Conservation (phyloP, 345 rosid species). For the Moricandia moricandioides region DNA sequence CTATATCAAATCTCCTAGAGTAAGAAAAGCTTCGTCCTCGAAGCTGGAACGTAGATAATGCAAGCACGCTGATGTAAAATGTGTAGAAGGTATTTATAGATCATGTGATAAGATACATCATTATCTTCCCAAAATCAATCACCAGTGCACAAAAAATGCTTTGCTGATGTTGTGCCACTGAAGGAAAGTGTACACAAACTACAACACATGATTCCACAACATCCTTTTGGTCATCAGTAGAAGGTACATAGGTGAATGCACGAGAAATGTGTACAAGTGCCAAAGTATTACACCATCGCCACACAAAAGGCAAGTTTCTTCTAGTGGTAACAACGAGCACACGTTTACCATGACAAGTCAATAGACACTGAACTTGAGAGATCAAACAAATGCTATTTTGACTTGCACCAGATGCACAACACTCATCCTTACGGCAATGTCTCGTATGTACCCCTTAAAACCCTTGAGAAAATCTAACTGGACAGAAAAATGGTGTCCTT, state of each 20-base stretch:
- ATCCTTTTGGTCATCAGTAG: not conserved
- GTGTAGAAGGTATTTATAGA: no score
- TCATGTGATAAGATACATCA: no score
- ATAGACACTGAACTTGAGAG: not conserved
- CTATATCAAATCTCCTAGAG: no score
- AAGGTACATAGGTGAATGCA: not conserved
- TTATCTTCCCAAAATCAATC: no score
- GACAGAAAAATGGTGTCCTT: not conserved
- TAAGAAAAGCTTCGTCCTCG: no score
- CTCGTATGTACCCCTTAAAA: not conserved
- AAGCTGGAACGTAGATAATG: no score
- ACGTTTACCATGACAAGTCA: not conserved
- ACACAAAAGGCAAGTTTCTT: not conserved
- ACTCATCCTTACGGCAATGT: not conserved
- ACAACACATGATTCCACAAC: not conserved
- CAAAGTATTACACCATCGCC: not conserved
- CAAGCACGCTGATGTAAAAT: no score
- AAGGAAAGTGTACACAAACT: not conserved
- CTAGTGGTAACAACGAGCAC: not conserved
- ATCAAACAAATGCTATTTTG: not conserved
- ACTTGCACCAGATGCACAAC: not conserved
- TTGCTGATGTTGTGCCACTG: not conserved
- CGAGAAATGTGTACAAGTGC: not conserved
- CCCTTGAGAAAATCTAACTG: not conserved
- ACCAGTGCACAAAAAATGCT: not conserved